phyloP scores from a whole-genome alignment of 352 stramenopile species.

The Phytophthora pinifolia region DNA sequence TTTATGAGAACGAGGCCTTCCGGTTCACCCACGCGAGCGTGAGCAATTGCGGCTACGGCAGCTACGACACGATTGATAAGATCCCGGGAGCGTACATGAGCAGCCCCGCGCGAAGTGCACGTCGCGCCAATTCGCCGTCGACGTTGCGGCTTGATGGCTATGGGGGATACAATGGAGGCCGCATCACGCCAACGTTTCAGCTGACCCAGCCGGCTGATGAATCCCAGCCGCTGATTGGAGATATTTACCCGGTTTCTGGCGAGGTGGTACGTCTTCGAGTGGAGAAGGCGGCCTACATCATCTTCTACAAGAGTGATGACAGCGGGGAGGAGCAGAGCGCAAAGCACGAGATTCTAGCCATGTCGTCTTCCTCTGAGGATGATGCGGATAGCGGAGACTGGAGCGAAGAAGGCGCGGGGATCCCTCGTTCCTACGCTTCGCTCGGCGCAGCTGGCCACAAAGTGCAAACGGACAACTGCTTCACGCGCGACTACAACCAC shows the following conservation, averaged over 20 bases:
- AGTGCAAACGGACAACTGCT: constrained; percentile 86
- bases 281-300: constrained; percentile 85
- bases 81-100: constrained; percentile 29
- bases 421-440: constrained; percentile 77
- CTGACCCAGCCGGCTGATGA: constrained; percentile 57
- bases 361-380: constrained; percentile 55
- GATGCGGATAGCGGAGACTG: constrained; percentile 38
- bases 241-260: constrained; percentile 71
- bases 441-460: constrained; percentile 83
- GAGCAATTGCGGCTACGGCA: constrained; percentile 46
- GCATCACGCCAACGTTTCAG: constrained; percentile 62
- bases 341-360: constrained; percentile 41
- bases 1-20: constrained; percentile 78
- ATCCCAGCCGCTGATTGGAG: constrained; percentile 57
- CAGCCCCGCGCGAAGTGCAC: constrained; percentile 39
- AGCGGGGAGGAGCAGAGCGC: constrained; percentile 39
- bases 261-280: constrained; percentile 72
- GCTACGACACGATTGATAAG: constrained; percentile 42
- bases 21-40: constrained; percentile 58
- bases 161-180: constrained; percentile 42
- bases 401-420: constrained; percentile 36
- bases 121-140: constrained; percentile 30
- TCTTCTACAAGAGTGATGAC: constrained; percentile 86
- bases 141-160: constrained; percentile 36
- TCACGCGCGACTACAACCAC: constrained; percentile 77